Evolutionary conservation across 257 asterid species (phyloP).

Genomic region (Leonotis leonurus): DNA sequence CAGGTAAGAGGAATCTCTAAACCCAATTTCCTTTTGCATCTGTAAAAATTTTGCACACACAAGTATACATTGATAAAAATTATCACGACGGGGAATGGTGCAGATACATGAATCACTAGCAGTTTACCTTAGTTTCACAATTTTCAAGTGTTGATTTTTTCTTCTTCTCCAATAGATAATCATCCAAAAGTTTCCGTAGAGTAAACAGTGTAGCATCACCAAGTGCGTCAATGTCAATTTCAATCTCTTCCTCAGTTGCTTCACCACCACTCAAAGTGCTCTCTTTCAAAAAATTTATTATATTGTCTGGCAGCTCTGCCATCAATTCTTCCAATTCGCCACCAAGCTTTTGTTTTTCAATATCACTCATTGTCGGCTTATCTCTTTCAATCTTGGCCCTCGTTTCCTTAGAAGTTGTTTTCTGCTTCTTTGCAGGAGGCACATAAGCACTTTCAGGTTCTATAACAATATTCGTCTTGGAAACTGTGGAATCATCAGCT

Average conservation of each 20-base stretch:
- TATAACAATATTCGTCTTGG: constrained; percentile 33
- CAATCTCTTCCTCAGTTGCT: constrained; percentile 75
- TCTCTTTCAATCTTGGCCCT: constrained; percentile 39
- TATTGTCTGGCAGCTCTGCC: constrained; percentile 66
- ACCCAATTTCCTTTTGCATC: constrained; percentile 53
- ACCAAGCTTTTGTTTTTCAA: constrained; percentile 57
- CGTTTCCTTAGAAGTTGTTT: constrained; percentile 32
- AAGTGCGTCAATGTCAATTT: constrained; percentile 72
- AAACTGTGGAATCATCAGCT: constrained; percentile 34
- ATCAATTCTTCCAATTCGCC: constrained; percentile 50
- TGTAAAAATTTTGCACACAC: constrained; percentile 20
- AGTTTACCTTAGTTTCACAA: constrained; percentile 50
- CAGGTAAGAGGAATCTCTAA: constrained; percentile 41
- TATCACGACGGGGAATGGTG: not conserved
- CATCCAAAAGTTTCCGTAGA: constrained; percentile 67
- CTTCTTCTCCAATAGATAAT: constrained; percentile 39
- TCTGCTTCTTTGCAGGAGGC: constrained; percentile 58
- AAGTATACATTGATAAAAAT: constrained; percentile 1
- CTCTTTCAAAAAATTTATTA: constrained; percentile 58
- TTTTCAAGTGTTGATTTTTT: constrained; percentile 35
- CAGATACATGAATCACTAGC: not conserved
- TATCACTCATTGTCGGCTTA: constrained; percentile 49
- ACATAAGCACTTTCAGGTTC: constrained; percentile 41
- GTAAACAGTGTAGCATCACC: constrained; percentile 55
- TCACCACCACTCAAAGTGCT: constrained; percentile 41